Percentiles rank a stretch among this genome's conserved stretches.
These are phyloP conservation scores for Scheffersomyces quercinus DNA, from an alignment of 1,139 yeast species.

Conservation along the genomic window DNA sequence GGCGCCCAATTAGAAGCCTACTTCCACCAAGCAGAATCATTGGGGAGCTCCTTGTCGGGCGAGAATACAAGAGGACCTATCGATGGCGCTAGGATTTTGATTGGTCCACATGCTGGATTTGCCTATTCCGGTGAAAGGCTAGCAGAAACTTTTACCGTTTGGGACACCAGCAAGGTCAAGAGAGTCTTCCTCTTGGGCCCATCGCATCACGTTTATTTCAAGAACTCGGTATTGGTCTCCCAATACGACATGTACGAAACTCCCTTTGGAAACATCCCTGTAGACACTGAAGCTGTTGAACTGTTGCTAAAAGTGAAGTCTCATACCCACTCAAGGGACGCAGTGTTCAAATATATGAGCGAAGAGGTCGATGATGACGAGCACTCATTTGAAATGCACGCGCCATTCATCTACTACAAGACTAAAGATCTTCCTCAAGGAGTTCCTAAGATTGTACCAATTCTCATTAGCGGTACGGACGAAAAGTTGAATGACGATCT, in stretches of 20 bases:
- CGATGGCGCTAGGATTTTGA: conserved; percentile 61
- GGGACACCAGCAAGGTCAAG: conserved; percentile 61
- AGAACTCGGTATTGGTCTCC: conserved; percentile 57
- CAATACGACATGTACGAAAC: conserved; percentile 63
- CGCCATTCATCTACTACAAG: conserved; percentile 66
- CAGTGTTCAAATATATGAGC: conserved; percentile 57
- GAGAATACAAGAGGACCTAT: conserved; percentile 14
- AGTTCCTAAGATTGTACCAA: conserved; percentile 66
- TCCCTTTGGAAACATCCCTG: conserved; percentile 74
- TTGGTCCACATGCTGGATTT: conserved; percentile 89
- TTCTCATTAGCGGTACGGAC: conserved; percentile 71
- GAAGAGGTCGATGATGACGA: conserved; percentile 73
- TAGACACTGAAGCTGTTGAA: conserved; percentile 53
- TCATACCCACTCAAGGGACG: conserved; percentile 3
- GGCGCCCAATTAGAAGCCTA: conserved; percentile 49
- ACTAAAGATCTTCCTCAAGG: conserved; percentile 39
- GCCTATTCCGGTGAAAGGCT: conserved; percentile 76
- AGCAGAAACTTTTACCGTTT: conserved; percentile 72
- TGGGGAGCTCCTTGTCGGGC: conserved; percentile 1
- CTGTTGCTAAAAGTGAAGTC: conserved; percentile 31
- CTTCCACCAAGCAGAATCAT: conserved; percentile 26
- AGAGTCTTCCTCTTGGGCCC: conserved; percentile 87
- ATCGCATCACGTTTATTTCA: conserved; percentile 86
- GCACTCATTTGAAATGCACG: conserved; percentile 94
- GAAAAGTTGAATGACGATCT: conserved; percentile 43